Conservation (phyloP, 2,329 filamentous ascomycete genomes). For the Pseudocercospora musae region DNA sequence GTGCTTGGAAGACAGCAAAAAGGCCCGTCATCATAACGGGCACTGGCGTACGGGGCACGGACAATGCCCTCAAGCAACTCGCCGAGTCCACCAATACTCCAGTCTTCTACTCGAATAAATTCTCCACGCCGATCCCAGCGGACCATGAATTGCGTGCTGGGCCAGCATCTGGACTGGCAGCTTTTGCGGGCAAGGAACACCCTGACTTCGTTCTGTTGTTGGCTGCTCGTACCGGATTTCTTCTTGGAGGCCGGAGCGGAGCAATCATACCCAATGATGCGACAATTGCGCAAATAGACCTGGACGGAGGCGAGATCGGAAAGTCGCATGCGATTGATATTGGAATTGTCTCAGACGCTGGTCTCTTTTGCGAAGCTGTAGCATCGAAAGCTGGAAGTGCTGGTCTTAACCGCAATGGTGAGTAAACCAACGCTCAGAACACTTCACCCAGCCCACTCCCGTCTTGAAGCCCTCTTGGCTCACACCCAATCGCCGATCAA, state of each 20-base stretch:
- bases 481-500: too few relatives aligned
- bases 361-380: slow-evolving; percentile 31
- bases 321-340: slow-evolving; percentile 39
- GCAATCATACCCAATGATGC: slow-evolving; percentile 37
- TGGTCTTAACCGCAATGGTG: slow-evolving; percentile 15
- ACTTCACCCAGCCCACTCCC: too few relatives aligned
- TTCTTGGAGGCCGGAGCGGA: slow-evolving; percentile 17
- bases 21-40: slow-evolving; percentile 44
- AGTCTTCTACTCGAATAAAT: slow-evolving; percentile 43
- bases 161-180: slow-evolving; percentile 36
- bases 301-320: slow-evolving; percentile 44
- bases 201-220: slow-evolving; percentile 45
- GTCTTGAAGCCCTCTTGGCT: too few relatives aligned
- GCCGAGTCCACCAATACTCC: slow-evolving; percentile 38
- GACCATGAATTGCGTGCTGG: slow-evolving; percentile 38
- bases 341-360: slow-evolving; percentile 43
- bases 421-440: too few relatives aligned
- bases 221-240: slow-evolving; percentile 24
- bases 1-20: slow-evolving; percentile 36
- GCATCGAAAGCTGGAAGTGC: slow-evolving; percentile 12
- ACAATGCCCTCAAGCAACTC: slow-evolving; percentile 33
- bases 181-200: slow-evolving; percentile 33
- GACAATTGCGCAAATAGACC: slow-evolving; percentile 43
- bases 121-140: slow-evolving; percentile 29
- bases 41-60: slow-evolving; percentile 36